Evolutionary conservation across 139 green algal genomes (phyloP), one percentile per base, ranked within the genome.

Genomic region (Chlorella sp.): DNA sequence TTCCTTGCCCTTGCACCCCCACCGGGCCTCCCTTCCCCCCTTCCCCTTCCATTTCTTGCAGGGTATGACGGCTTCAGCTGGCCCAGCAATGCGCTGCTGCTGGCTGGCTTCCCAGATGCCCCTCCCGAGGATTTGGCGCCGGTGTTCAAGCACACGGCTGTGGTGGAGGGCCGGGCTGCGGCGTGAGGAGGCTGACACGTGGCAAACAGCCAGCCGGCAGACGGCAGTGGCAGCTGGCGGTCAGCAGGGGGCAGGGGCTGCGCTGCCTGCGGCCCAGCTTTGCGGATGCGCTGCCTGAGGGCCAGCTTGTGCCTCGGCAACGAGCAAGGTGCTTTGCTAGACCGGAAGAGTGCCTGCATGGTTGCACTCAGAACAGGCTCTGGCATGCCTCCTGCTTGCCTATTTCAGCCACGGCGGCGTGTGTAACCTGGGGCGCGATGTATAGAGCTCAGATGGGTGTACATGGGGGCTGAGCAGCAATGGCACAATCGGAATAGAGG

Each of bases 51-150:
- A 57, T 36, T 11, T 39, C 30, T 18, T 24, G 77, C 86, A 90
- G 87, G 87, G 32, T 90, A 75, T 30, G 87, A 82, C 22, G 90
- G 90, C 16, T 89, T 90, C 81, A 83, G 60, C 60, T 92, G 85
- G 84, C 90, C 90, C 3, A 14, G 34, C 30, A 92, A 92, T 68
- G 90, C 85, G 1, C 22, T 86, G 82, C 68, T 92, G 64, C 15
- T 92, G 37, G 90, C 39, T 1, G 87, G 87, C 19, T 90, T 87
- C 40, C 2, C 87, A 0, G 22, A 19, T 21, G 66, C 76, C 0
- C 24, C 48, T 21, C 87, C 87, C 30, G 66, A 42, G 22, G 53
- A 76, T 2, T 19, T 90, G 78, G n/a, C 57, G 1, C 57, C 36
- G 0, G 77, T 90, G 77, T 86, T 90, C 57, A 28, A 22, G 24